Evolutionary conservation across 306 rosid genomes (phyloP), one percentile per base, ranked within the genome.

Genomic region (Chamaecrista fasciculata): DNA sequence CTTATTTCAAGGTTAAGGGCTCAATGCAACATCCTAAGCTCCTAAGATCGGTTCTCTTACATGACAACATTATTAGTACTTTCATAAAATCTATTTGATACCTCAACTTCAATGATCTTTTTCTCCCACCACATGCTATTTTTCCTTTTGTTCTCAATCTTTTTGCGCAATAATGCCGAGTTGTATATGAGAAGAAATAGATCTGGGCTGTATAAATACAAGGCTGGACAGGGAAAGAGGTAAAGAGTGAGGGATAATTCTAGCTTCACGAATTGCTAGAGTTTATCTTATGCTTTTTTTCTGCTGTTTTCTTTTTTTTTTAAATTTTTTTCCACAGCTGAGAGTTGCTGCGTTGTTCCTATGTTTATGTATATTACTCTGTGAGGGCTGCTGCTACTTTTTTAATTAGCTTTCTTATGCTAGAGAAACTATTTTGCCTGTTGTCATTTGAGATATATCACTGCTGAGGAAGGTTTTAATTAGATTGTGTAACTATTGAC

Each of bases 61-160:
- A 12, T 62, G 9, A 11, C 36, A 26, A 53, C 8, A 18, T 8
- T 51, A 16, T 19, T 28, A 18, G 10, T 34, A 23, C 11, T 25
- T 24, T 24, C 66, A 29, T 52, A 44, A 24, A 33, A 67, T 67
- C 11, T 67, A 48, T 60, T 59, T 26, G 50, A 31, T 62, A 23
- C 28, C 72, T 60, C 70, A 46, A 52, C 46, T 52, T 37, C 48
- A 66, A n/a, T 66, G 33, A 37, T 71, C 55, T n/a, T 44, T 52
- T 50, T 49, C 65, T 60, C 60, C 66, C 56, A 26, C 47, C 6
- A 37, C 8, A 29, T 55, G 43, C 66, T 63, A 63, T 63, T 34
- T 29, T 62, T 46, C 33, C 26, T 74, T 70, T 48, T n/a, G 31
- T 74, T 71, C 52, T 24, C 74, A 72, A 82, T 75, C 48, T 67